Evolutionary conservation across 116 monocot species (phyloP).

Genomic region (Iris pallida): DNA sequence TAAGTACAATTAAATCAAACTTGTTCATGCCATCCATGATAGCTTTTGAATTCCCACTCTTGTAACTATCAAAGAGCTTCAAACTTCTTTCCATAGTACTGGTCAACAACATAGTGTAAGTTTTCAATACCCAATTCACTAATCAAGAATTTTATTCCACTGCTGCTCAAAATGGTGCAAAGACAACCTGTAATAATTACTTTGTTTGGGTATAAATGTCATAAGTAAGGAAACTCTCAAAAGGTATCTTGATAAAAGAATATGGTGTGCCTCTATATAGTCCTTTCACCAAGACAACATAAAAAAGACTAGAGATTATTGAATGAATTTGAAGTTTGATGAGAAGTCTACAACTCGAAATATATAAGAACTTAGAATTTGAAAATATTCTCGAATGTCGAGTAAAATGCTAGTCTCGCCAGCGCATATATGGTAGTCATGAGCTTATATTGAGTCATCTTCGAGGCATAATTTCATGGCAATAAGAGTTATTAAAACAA

Average conservation of each 20-base stretch:
- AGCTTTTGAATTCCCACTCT: constrained; percentile 87
- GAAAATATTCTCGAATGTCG: no score
- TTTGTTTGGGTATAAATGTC: constrained; percentile 80
- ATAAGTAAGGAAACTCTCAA: constrained; percentile 85
- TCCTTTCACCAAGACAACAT: constrained; percentile 46
- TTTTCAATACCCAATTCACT: constrained; percentile 89
- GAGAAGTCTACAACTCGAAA: no score
- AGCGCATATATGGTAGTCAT: no score
- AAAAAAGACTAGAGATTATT: no score
- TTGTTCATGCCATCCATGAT: constrained; percentile 99
- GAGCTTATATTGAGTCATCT: no score
- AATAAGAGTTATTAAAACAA: no score
- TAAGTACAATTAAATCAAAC: no score
- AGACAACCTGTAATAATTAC: constrained; percentile 65
- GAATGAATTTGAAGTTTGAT: no score
- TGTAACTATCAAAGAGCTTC: constrained; percentile 64
- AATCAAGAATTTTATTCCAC: constrained; percentile 7
- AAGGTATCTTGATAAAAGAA: constrained; percentile 74
- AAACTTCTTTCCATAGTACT: constrained; percentile 93
- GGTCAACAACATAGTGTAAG: constrained; percentile 73
- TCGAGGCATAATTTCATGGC: no score
- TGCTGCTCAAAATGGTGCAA: background rate
- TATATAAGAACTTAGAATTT: no score
- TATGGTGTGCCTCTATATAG: constrained; percentile 87
- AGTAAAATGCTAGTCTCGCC: no score